Evolutionary conservation across 2,329 filamentous ascomycete species (phyloP).

Genomic region (Fusarium pseudocircinatum): DNA sequence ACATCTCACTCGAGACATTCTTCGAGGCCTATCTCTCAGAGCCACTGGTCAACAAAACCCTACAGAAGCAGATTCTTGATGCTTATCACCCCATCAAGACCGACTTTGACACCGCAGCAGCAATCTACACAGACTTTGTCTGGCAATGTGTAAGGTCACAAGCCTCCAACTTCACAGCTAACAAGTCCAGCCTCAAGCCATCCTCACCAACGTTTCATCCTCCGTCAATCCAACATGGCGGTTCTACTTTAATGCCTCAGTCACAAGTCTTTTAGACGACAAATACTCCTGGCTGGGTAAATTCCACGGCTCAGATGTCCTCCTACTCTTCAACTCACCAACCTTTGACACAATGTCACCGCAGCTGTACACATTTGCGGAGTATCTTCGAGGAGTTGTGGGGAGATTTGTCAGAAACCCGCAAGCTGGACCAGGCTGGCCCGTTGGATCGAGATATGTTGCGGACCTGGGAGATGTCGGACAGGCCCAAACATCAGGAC

Average conservation of each 20-base stretch:
- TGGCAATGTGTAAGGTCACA: conserved; percentile 42
- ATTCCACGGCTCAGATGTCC: conserved; percentile 42
- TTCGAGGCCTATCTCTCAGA: conserved; percentile 23
- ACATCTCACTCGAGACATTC: conserved; percentile 35
- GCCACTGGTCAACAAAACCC: conserved; percentile 9
- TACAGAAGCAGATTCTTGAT: conserved; percentile 22
- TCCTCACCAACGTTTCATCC: conserved; percentile 35
- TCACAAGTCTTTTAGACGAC: conserved; percentile 28
- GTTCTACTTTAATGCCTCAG: conserved; percentile 42
- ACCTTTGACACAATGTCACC: conserved; percentile 28
- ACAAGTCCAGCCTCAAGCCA: conserved; percentile 37
- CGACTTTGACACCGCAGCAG: conserved; percentile 41
- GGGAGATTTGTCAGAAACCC: conserved; percentile 41
- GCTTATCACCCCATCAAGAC: conserved; percentile 29
- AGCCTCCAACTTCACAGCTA: background rate
- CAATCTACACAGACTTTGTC: conserved; percentile 43
- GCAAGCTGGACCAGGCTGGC: conserved; percentile 40
- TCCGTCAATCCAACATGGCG: conserved; percentile 39
- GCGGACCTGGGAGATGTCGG: conserved; percentile 36
- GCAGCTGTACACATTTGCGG: conserved; percentile 38
- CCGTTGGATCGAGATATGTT: conserved; percentile 34
- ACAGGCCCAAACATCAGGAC: conserved; percentile 2
- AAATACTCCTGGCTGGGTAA: conserved; percentile 39
- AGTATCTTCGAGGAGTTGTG: conserved; percentile 35
- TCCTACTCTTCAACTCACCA: conserved; percentile 37